Percentiles rank a stretch among this genome's conserved stretches.
Conservation (phyloP, 148 eudicot genomes). For the Salicornia ramosissima region DNA sequence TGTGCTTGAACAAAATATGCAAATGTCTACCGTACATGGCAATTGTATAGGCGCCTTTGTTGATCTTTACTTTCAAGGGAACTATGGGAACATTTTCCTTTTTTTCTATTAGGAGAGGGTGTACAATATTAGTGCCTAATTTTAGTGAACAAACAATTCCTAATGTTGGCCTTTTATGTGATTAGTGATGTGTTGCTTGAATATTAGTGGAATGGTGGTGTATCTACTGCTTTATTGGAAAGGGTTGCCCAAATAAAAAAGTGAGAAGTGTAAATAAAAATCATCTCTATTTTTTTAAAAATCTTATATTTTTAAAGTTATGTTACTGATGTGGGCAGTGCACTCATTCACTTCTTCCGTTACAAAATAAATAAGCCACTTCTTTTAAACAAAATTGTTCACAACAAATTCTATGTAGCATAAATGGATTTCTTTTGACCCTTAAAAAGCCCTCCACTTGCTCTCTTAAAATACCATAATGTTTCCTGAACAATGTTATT, state of each 20-base stretch:
- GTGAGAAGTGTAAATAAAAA: too few relatives aligned
- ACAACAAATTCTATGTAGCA: too few relatives aligned
- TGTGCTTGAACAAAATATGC: background rate
- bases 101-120: background rate
- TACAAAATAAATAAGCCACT: too few relatives aligned
- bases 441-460: too few relatives aligned
- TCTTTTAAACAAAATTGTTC: too few relatives aligned
- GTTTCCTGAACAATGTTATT: too few relatives aligned
- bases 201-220: constrained; percentile 1
- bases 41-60: background rate
- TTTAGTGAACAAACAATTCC: constrained; percentile 5
- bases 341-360: too few relatives aligned
- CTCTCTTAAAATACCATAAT: too few relatives aligned
- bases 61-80: background rate
- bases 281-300: too few relatives aligned
- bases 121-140: background rate
- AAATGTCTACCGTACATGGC: background rate
- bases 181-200: background rate
- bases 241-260: too few relatives aligned
- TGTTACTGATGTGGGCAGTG: background rate
- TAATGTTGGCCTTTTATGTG: background rate
- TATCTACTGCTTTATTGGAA: background rate
- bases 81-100: background rate
- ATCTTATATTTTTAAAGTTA: too few relatives aligned
- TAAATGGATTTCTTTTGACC: too few relatives aligned